Percentiles rank a stretch among this genome's conserved stretches.
These are phyloP conservation scores for Ascocoryne sarcoides DNA, from an alignment of 2,329 filamentous ascomycete species.

Conservation along the genomic window DNA sequence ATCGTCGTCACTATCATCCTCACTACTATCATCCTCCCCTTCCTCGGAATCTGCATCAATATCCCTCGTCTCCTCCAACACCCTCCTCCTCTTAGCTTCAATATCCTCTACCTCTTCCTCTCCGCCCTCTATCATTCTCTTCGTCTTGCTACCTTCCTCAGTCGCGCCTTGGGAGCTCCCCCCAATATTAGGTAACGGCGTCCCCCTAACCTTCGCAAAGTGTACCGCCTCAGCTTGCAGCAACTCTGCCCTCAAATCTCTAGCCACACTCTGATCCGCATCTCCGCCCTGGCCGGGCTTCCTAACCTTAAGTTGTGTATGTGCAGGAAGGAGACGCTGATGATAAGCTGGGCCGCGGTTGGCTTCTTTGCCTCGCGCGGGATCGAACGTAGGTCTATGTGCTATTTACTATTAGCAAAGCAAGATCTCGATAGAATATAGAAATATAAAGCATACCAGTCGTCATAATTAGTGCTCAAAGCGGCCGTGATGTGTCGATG, in stretches of 20 bases:
- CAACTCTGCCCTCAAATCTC: slow-evolving; percentile 84
- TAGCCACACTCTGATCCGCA: slow-evolving; percentile 52
- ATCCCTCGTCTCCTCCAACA: slow-evolving; percentile 80
- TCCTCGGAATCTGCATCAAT: slow-evolving; percentile 75
- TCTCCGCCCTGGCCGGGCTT: slow-evolving; percentile 85
- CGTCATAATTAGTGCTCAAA: too few relatives aligned
- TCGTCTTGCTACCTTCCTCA: slow-evolving; percentile 48
- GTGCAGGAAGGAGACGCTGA: slow-evolving; percentile 85
- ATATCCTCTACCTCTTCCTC: slow-evolving; percentile 44
- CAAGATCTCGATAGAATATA: background rate
- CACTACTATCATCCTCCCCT: slow-evolving; percentile 47
- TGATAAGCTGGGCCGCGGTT: slow-evolving; percentile 91
- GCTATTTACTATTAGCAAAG: slow-evolving; percentile 36
- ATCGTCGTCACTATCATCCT: slow-evolving; percentile 59
- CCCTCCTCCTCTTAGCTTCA: slow-evolving; percentile 74
- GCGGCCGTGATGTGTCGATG: too few relatives aligned
- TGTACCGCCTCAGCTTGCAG: slow-evolving; percentile 81
- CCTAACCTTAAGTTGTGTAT: slow-evolving; percentile 84
- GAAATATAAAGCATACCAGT: background rate
- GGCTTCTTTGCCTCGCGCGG: slow-evolving; percentile 89
- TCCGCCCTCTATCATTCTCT: slow-evolving; percentile 54
- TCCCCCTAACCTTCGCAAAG: slow-evolving; percentile 75
- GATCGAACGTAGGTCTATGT: slow-evolving; percentile 90
- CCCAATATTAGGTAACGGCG: slow-evolving; percentile 29
- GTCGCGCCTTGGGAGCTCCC: slow-evolving; percentile 37